Evolutionary conservation across 306 rosid species (phyloP), one percentile per base, ranked within the genome.

Genomic region (Prunus campanulata): DNA sequence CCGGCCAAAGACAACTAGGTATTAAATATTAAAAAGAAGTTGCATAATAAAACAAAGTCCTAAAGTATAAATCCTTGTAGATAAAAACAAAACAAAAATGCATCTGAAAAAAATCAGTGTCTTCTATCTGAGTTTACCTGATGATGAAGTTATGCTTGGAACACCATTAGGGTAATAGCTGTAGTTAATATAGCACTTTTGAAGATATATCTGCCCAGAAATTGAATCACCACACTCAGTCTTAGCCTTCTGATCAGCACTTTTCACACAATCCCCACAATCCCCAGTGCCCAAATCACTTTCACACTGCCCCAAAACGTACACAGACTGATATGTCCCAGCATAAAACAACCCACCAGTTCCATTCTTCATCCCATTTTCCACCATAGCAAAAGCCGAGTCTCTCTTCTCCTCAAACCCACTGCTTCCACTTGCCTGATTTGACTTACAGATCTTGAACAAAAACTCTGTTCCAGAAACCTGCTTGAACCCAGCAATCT

Each of bases 281-380:
- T 88, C 95, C 15, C 73, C 85, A 70, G 49, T 76, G 29, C 85
- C 81, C 84, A 95, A 83, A 86, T 82, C 80, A 16, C 97, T 92
- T 46, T 95, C 91, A 29, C 99, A 95, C 89, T 95, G 99, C 4
- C 93, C 99, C 86, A 92, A 71, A 56, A 87, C 97, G 70, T 90
- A 95, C 8, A 95, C 70, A 10, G 90, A 84, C 84, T 87, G 81
- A 62, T 86, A 90, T 3, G 82, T 92, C 62, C 93, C 97, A 0
- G 96, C 85, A 80, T 90, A 92, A 51, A 92, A 95, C 88, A 90
- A 71, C 1, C 71, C 74, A 8, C 87, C 66, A 4, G 88, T 86
- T 30, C 88, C 81, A 50, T 74, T 87, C 78, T 85, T 87, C 16
- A 95, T 87, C 2, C 92, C 92, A 72, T 72, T 86, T 39, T 83